These are phyloP conservation scores for Penicillium thymicola DNA, from an alignment of 2,329 filamentous ascomycete species.

Conservation along the genomic window DNA sequence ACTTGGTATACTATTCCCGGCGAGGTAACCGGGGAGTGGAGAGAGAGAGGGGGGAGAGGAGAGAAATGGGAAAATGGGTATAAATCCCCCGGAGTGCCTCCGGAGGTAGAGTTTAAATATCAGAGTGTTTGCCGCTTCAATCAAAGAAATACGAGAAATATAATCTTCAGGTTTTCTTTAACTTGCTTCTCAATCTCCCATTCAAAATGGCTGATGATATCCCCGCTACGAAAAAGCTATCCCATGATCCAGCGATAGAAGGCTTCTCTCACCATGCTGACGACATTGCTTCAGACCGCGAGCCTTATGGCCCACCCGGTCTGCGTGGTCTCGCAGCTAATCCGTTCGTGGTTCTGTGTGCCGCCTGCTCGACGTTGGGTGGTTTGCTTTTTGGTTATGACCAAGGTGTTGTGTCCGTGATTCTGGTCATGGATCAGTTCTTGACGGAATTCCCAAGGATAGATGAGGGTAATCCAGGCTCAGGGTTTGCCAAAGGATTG, in stretches of 20 bases:
- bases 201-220: constrained; percentile 21
- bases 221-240: constrained; percentile 17
- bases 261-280: constrained; percentile 37
- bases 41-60: too few species aligned
- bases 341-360: constrained; percentile 51
- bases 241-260: constrained; percentile 18
- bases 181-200: neutral
- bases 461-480: constrained; percentile 36
- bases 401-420: constrained; percentile 45
- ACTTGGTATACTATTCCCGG: neutral
- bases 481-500: constrained; percentile 44
- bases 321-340: constrained; percentile 49
- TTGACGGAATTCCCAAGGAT: constrained; percentile 46
- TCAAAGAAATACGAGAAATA: neutral
- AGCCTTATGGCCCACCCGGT: constrained; percentile 38
- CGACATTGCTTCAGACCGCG: constrained; percentile 28
- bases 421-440: constrained; percentile 54
- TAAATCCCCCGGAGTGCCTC: neutral
- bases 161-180: neutral
- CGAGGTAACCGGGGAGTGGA: neutral
- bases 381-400: constrained; percentile 53
- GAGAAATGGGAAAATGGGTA: neutral
- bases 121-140: neutral
- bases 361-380: constrained; percentile 50
- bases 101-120: neutral